Base-by-base conservation (phyloP, 2,329 filamentous ascomycete genomes). In the Cladorrhinum sp. region DNA sequence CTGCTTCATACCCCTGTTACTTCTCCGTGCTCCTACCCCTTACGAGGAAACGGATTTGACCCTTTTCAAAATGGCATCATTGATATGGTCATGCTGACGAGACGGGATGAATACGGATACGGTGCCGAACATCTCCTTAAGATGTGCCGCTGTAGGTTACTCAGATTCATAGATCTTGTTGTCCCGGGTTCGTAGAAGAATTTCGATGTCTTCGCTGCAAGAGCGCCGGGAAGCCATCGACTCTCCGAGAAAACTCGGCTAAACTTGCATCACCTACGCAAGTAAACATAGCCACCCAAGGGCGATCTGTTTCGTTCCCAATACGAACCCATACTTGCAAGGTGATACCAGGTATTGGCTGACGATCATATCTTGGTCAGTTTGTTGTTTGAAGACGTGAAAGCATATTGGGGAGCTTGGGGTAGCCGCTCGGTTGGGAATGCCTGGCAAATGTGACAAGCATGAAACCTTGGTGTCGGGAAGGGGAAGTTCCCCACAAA, bases 1-100 rank as follows among this genome's bases (percentile, higher is more conserved):
- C 50, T 60, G 57, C 61, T 23, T 59, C 61, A 63, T 16, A 57
- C 63, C 63, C 63, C 46, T 62, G 36, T 46, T 28, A 6, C n/a
- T 54, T 39, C 28, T 21, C 30, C n/a, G 10, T 20, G 10, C 33
- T 23, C 53, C 18, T 36, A n/a, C 18, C 53, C 53, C 33, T 14
- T 30, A 16, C 8, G 16, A 21, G 9, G 51, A 33, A 24, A 54
- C 28, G 28, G 14, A 18, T 20, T 33, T 46, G 24, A 46, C 20
- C 30, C 42, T 42, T 18, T 21, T 7, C 16, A 42, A 16, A 36
- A 55, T 21, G 30, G 52, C 53, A 55, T 55, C 50, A 53, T 53
- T 36, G 51, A 8, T 2, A 18, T 54, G 33, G n/a, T 3, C 4
- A 36, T 46, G 42, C 4, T 3, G 42, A 46, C 18, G 42, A 20